Evolutionary conservation across 1,284 basidiomycete species (phyloP), one percentile per base, ranked within the genome.

Genomic region (Grifola frondosa): DNA sequence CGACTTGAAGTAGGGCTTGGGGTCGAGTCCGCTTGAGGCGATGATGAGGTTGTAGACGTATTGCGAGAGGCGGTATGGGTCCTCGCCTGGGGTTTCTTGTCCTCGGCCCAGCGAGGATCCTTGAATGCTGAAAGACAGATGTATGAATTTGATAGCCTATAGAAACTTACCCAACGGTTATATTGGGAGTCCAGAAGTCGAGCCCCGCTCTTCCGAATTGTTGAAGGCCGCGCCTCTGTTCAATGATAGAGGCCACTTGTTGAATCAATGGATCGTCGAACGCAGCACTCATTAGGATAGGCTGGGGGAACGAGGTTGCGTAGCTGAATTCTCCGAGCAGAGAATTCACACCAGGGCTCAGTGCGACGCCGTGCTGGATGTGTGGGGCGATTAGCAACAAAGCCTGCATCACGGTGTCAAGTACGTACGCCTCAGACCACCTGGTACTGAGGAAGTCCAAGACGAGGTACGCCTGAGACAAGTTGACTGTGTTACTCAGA

Each of bases 51-150:
- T 72, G 56, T 70, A 70, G 19, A 78, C 76, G 48, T 80, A 81
- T 62, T 70, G 72, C 1, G 73, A 59, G 29, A 74, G 64, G 46
- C 73, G 75, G 60, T 71, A 75, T 0, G 78, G 71, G 40, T 81
- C 78, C 60, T 81, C 78, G 40, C 78, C 77, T 3, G 77, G 78
- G 0, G 78, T 80, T 59, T 80, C 78, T 50, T 80, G 78, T 4
- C 78, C 78, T 34, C 78, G 67, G 11, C 78, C 78, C 78, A 80
- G 15, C 77, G 74, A 43, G 78, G 78, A 50, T 80, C 78, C 50
- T 74, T 75, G 67, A 80, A 80, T 0, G 77, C 48, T 53, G n/a
- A 20, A 12, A 6, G 12, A 12, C 7, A 4, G 4, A 40, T 15
- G 28, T 12, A 5, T 24, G 10, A 15, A 17, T 22, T 8, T 10